Evolutionary conservation across 2,329 filamentous ascomycete species (phyloP).

Genomic region (Ophiosphaerella korrae): DNA sequence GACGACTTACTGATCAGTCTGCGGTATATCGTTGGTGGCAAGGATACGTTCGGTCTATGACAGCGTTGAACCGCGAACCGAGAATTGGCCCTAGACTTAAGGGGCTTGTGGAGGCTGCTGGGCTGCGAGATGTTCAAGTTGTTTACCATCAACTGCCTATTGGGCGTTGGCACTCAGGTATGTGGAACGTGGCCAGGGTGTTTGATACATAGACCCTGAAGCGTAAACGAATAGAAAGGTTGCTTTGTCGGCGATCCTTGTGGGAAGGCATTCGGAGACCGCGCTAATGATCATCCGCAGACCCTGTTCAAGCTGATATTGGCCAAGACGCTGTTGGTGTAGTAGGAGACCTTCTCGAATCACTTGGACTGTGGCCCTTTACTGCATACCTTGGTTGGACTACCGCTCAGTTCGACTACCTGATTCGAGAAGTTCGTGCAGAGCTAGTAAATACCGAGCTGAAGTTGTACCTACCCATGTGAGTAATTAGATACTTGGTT

Average conservation of each 20-base stretch:
- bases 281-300: slow-evolving; percentile 14
- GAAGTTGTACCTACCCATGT: slow-evolving; percentile 47
- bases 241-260: too few species aligned
- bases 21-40: slow-evolving; percentile 45
- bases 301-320: slow-evolving; percentile 35
- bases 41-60: slow-evolving; percentile 43
- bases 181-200: slow-evolving; percentile 1
- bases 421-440: slow-evolving; percentile 34
- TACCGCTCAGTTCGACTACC: slow-evolving; percentile 31
- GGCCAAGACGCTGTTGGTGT: slow-evolving; percentile 35
- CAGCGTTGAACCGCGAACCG: slow-evolving; percentile 39
- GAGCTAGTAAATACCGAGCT: slow-evolving; percentile 37
- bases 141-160: slow-evolving; percentile 42
- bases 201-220: too few species aligned
- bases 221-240: background rate
- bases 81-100: slow-evolving; percentile 39
- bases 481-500: slow-evolving; percentile 12
- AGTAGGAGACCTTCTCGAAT: slow-evolving; percentile 44
- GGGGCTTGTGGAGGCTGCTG: slow-evolving; percentile 35
- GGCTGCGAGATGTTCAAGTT: slow-evolving; percentile 38
- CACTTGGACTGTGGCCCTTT: slow-evolving; percentile 45
- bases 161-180: slow-evolving; percentile 46
- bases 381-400: slow-evolving; percentile 40
- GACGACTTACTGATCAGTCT: slow-evolving; percentile 65
- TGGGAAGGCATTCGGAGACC: background rate